Conservation (phyloP, 208 protist species). For the Perkinsela sp. region DNA sequence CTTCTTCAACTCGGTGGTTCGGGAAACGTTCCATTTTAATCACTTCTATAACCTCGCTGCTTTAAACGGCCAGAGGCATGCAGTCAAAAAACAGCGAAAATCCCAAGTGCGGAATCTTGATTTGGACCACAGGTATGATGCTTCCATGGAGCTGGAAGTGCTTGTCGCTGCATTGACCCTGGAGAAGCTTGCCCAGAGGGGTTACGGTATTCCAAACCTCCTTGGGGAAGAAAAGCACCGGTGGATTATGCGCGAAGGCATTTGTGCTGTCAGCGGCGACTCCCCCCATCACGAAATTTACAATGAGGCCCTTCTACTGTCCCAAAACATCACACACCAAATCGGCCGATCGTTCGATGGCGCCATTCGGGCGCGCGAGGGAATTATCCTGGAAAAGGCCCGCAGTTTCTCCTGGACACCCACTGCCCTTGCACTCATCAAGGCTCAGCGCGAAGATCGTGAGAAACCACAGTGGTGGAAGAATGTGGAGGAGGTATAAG, state of each 20-base stretch:
- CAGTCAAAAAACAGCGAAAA: not conserved
- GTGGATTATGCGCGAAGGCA: not conserved
- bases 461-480: not conserved
- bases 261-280: not conserved
- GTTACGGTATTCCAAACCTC: not conserved
- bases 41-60: slow-evolving; percentile 12
- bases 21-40: slow-evolving; percentile 64
- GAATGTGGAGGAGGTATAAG: not conserved
- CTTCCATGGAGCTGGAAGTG: slow-evolving; percentile 53
- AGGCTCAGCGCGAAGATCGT: not conserved
- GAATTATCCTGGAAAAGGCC: not conserved
- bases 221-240: not conserved
- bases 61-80: slow-evolving; percentile 4
- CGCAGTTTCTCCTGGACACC: not conserved
- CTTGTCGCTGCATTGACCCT: slow-evolving; percentile 8
- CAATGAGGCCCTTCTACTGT: not conserved
- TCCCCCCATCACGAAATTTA: not conserved
- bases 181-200: not conserved
- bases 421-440: not conserved
- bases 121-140: slow-evolving; percentile 78
- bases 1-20: slow-evolving; percentile 68
- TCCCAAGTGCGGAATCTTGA: slow-evolving; percentile 6
- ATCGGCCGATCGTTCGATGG: not conserved
- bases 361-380: not conserved
- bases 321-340: not conserved